Conservation (phyloP, 73 alveolate species). For the Symbiodinium pilosum region DNA sequence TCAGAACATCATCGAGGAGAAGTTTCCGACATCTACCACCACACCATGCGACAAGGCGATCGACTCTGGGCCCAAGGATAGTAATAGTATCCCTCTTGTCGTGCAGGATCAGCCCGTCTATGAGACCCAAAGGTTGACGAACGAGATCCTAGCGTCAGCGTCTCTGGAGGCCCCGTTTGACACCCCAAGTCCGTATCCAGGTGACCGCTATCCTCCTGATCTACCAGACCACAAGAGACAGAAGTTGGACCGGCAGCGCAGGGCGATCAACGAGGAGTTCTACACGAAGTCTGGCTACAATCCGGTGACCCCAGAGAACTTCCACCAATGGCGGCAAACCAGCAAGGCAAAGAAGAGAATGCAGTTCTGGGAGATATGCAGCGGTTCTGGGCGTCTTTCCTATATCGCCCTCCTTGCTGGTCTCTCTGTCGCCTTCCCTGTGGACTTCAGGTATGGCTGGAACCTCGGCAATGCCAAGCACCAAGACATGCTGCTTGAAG, state of each 20-base stretch:
- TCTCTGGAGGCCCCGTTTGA: too few species aligned
- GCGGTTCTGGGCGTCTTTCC: neutral
- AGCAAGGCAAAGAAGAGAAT: neutral
- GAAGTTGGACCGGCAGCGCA: neutral
- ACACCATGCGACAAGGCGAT: too few species aligned
- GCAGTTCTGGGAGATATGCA: neutral
- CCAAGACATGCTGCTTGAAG: neutral
- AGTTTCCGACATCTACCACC: too few species aligned
- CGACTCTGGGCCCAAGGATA: too few species aligned
- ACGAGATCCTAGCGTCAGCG: too few species aligned
- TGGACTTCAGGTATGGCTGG: neutral
- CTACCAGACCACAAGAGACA: neutral
- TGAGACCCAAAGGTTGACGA: too few species aligned
- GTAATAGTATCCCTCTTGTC: too few species aligned
- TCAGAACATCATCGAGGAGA: too few species aligned
- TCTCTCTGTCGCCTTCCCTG: neutral
- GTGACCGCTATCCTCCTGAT: too few species aligned
- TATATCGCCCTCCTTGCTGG: neutral
- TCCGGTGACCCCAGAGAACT: neutral
- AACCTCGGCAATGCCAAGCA: neutral
- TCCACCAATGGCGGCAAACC: neutral
- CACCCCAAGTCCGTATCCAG: too few species aligned
- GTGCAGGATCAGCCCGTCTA: too few species aligned
- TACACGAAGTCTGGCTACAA: neutral
- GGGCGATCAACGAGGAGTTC: neutral